A percentile compares a stretch with the other conserved stretches of the same genome.
These are phyloP conservation scores for Globisporangium viniferum DNA, from an alignment of 352 stramenopile genomes.

Conservation along the genomic window DNA sequence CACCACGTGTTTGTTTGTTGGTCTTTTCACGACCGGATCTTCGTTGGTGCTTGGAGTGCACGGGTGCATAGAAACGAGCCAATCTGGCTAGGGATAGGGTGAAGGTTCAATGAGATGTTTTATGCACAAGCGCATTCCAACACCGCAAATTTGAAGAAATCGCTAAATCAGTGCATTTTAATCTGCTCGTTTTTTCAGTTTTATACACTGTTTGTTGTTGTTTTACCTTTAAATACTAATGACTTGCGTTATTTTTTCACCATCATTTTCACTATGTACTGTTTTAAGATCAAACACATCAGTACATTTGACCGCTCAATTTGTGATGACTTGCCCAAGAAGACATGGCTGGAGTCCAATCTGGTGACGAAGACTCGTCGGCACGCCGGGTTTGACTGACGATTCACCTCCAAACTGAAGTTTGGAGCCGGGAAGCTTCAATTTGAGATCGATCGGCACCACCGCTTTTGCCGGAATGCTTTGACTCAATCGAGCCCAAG, in stretches of 20 bases:
- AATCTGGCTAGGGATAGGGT: background rate
- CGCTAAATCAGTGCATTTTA: background rate
- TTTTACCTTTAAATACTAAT: background rate
- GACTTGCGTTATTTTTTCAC: background rate
- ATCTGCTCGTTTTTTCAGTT: background rate
- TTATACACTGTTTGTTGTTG: background rate
- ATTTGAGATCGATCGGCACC: background rate
- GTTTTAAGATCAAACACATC: background rate
- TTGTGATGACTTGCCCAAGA: background rate
- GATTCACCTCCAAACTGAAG: background rate
- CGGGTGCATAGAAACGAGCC: background rate
- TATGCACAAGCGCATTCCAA: conserved; percentile 1
- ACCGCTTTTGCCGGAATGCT: background rate
- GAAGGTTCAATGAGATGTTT: background rate
- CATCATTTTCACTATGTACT: background rate
- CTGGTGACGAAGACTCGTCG: conserved; percentile 6
- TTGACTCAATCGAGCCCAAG: background rate
- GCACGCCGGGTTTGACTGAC: background rate
- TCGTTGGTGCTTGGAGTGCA: conserved; percentile 7
- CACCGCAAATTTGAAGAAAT: background rate
- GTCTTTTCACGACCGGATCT: background rate
- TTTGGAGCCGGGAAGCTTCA: conserved; percentile 2
- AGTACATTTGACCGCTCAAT: background rate
- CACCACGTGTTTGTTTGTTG: background rate
- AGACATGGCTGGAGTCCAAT: background rate